phyloP scores from a whole-genome alignment of 2,329 filamentous ascomycete genomes.

The Phoma sp. region DNA sequence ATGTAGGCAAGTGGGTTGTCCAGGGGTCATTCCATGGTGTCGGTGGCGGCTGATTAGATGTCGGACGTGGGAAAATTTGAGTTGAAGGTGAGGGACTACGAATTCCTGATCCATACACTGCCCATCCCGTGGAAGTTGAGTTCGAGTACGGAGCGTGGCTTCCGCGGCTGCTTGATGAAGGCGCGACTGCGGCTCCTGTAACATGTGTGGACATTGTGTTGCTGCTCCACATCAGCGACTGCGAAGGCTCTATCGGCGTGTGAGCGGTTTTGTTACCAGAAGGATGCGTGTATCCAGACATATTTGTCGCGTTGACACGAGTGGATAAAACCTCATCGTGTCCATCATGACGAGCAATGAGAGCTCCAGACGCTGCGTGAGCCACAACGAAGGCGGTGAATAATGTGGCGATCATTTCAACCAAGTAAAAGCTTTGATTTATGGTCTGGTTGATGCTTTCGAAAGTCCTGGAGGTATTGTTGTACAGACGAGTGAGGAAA shows the following conservation, averaged over 20 bases:
- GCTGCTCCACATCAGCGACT: background rate
- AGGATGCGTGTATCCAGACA: background rate
- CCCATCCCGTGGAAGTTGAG: background rate
- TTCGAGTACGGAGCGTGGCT: conserved; percentile 1
- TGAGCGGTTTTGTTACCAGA: background rate
- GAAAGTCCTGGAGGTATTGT: no score
- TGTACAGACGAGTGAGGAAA: no score
- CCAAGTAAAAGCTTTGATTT: background rate
- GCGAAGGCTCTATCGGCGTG: background rate
- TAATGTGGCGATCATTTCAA: background rate
- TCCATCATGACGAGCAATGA: background rate
- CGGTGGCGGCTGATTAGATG: background rate
- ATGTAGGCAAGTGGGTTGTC: background rate
- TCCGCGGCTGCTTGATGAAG: background rate
- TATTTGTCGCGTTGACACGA: background rate
- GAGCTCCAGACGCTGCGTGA: background rate
- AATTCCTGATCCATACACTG: background rate
- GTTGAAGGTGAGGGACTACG: background rate
- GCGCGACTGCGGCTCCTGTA: background rate
- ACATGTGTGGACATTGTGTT: background rate
- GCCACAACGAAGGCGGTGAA: background rate
- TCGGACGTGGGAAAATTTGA: background rate
- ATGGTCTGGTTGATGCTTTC: no score
- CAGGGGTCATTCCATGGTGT: background rate
- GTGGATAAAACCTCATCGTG: background rate